Base-by-base conservation (phyloP, 345 rosid species). In the Eucalyptus cloeziana region DNA sequence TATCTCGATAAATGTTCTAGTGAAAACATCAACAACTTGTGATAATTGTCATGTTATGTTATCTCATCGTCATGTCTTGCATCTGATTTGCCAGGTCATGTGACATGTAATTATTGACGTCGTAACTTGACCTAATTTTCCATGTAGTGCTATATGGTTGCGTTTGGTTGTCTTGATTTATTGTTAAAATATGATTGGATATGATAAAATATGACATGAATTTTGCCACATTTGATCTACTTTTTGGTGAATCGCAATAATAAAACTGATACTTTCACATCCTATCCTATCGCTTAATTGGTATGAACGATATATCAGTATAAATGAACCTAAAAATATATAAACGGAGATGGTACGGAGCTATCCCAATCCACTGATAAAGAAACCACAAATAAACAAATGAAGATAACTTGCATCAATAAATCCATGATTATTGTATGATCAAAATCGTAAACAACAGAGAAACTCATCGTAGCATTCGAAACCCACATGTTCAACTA, bases 241-340 rank as follows among this genome's bases (percentile, higher is more conserved):
- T 67, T 3, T 64, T 67, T n/a, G 10, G 21, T 62, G 5, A 7
- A 67, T 69, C 2, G 4, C 10, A 69, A 6, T 33, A 69, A 69
- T 69, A 9, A 69, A 16, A 8, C 2, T 0, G 1, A 14, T 33
- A 69, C 10, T 69, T 69, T 69, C 7, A 8, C 7, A 69, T 33
- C 7, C 2, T 33, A 33, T 69, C 4, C 0, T 1, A 0, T 33
- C 44, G 7, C 44, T 33, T 69, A 7, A 2, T 69, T 69, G 6
- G 44, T 33, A 33, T 17, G 19, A 69, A 69, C 0, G 24, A 33
- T 6, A 9, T 16, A 69, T 33, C 2, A 31, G 0, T 69, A 19
- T 31, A 69, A 69, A 69, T 69, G 22, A 69, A 69, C 80, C 4
- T 67, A n/a, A 31, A 31, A 67, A 15, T 67, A 1, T 31, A 69